Evolutionary conservation across 495 filamentous ascomycete genomes (phyloP).

Genomic region (Penicillium canariense): DNA sequence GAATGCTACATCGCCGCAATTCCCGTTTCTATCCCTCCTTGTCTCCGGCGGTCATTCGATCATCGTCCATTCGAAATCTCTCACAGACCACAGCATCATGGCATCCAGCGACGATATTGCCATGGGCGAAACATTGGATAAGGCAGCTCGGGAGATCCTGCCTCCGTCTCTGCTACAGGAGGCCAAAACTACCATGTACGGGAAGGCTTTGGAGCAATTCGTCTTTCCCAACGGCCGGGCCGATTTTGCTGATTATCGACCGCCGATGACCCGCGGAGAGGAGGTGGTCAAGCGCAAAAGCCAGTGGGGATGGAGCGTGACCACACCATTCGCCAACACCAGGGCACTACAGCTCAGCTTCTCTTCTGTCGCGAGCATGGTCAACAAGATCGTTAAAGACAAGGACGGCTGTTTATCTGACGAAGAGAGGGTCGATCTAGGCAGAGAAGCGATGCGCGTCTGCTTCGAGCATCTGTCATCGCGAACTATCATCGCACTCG

Average conservation of each 20-base stretch:
- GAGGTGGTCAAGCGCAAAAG: constrained; percentile 43
- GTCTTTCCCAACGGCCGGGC: constrained; percentile 60
- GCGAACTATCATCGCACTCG: constrained; percentile 66
- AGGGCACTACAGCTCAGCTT: constrained; percentile 60
- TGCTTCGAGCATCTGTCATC: constrained; percentile 86
- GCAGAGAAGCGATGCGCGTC: constrained; percentile 67
- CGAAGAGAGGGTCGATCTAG: constrained; percentile 60
- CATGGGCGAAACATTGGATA: constrained; percentile 83
- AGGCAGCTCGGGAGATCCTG: constrained; percentile 71
- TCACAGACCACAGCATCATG: constrained; percentile 68
- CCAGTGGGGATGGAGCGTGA: constrained; percentile 58
- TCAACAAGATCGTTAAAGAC: constrained; percentile 45
- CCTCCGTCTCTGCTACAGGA: constrained; percentile 48
- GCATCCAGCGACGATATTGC: constrained; percentile 72
- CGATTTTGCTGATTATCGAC: constrained; percentile 54
- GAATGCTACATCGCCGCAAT: constrained; percentile 35
- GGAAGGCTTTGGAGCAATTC: constrained; percentile 64
- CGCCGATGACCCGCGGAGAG: constrained; percentile 52
- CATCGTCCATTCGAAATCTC: constrained; percentile 65
- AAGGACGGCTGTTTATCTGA: constrained; percentile 18
- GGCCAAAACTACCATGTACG: constrained; percentile 67
- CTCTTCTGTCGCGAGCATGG: constrained; percentile 56
- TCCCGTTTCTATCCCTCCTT: constrained; percentile 88
- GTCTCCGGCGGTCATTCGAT: constrained; percentile 92
- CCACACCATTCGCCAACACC: constrained; percentile 53